phyloP scores from a whole-genome alignment of 1,139 yeast genomes.

The Kurtzmaniella quercitrusa region DNA sequence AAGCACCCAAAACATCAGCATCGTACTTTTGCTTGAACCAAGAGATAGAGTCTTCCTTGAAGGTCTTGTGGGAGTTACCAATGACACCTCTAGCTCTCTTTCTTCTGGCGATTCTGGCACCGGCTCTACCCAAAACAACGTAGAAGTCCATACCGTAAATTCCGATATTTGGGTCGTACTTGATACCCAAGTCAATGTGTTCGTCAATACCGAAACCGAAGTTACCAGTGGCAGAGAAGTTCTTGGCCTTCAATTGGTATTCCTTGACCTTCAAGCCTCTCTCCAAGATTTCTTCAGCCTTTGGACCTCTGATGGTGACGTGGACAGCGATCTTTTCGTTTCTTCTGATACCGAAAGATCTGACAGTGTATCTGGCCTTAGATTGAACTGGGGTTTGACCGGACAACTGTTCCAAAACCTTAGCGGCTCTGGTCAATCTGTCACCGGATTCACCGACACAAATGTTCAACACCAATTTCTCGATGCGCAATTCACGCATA shows the following conservation, averaged over 20 bases:
- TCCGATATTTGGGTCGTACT: conserved; percentile 99
- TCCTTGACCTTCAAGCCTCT: conserved; percentile 99
- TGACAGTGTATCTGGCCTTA: conserved; percentile 99
- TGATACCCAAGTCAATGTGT: conserved; percentile 99
- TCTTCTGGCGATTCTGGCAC: conserved; percentile 98
- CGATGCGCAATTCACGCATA: conserved; percentile 99
- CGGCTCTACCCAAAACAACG: conserved; percentile 99
- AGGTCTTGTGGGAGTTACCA: conserved; percentile 91
- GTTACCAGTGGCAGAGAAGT: conserved; percentile 99
- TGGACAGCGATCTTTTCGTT: conserved; percentile 99
- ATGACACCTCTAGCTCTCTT: conserved; percentile 88
- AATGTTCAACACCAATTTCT: conserved; percentile 98
- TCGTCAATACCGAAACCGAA: conserved; percentile 99
- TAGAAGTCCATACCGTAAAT: conserved; percentile 99
- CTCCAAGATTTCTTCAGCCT: conserved; percentile 99
- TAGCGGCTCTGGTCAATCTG: conserved; percentile 99
- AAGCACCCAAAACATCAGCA: conserved; percentile 84
- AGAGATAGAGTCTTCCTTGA: conserved; percentile 89
- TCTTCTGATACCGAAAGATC: conserved; percentile 99
- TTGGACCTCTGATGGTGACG: conserved; percentile 99
- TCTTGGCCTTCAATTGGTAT: conserved; percentile 89
- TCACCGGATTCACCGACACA: conserved; percentile 99
- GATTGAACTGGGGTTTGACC: conserved; percentile 99
- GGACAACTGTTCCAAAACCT: conserved; percentile 98
- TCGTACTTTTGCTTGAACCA: conserved; percentile 99